Conservation (phyloP, 2,329 filamentous ascomycete genomes). For the Amauroascus niger region DNA sequence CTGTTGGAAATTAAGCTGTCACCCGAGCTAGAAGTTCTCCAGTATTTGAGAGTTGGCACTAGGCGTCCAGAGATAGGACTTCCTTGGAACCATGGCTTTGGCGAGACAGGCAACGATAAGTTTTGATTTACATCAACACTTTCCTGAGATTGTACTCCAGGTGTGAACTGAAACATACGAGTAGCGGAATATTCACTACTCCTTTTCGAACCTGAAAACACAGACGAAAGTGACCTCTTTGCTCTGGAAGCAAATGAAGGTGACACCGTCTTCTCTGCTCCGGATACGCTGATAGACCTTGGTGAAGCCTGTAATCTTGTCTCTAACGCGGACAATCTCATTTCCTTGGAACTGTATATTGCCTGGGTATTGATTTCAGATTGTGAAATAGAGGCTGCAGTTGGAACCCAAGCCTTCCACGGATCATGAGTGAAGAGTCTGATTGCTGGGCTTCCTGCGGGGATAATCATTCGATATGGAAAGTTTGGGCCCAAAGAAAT, state of each 20-base stretch:
- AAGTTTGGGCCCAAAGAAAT: constrained; percentile 1
- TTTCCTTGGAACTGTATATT: background rate
- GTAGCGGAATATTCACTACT: constrained; percentile 6
- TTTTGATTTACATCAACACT: background rate
- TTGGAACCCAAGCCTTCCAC: background rate
- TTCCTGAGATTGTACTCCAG: background rate
- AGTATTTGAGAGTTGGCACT: background rate
- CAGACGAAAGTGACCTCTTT: background rate
- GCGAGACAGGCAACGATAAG: background rate
- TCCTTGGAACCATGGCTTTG: background rate
- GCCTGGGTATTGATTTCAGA: background rate
- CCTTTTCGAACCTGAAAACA: background rate
- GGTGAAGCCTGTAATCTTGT: background rate
- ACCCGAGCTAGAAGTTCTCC: background rate
- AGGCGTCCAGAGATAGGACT: background rate
- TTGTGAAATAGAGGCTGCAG: background rate
- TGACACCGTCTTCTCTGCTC: background rate
- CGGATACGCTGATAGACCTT: background rate
- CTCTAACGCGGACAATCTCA: background rate
- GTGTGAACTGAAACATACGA: background rate
- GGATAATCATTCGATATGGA: constrained; percentile 3
- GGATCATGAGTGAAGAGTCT: background rate
- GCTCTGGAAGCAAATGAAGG: background rate
- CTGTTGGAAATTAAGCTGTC: background rate
- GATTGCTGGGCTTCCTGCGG: background rate